Evolutionary conservation across 495 filamentous ascomycete genomes (phyloP), one percentile per base, ranked within the genome.

Genomic region (Podospora pseudopauciseta): DNA sequence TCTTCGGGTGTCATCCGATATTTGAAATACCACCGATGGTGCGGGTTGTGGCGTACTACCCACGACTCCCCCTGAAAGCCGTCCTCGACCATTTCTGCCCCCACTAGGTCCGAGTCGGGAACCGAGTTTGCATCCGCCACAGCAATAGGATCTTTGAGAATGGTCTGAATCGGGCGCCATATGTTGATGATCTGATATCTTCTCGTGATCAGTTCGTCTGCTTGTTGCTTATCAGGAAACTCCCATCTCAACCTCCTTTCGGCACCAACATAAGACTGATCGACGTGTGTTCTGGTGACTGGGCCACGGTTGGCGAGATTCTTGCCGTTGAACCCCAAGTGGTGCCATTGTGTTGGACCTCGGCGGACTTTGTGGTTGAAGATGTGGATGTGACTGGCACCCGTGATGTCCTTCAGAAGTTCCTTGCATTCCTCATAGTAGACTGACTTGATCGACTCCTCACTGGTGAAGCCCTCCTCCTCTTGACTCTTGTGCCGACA

Each of bases 301-400:
- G 90, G 89, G 5, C 88, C 86, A 57, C 89, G 87, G 65, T 84
- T 77, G 2, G 73, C 66, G 2, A 76, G 67, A 54, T 75, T 77
- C 7, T 71, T 63, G 15, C 63, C 59, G n/a, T 75, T 63, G 34
- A 73, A 67, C 64, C 79, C 79, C 0, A 74, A 72, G 34, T 75
- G 72, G 63, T 81, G 72, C 60, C 72, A 73, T 65, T 86, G 80
- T 0, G 76, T 72, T 11, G 82, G 72, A 0, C 80, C 79, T 44
- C 88, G 86, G 20, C 90, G 89, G 80, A 90, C 87, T 62, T 88
- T 91, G 76, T 91, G 88, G 80, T 92, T 88, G 77, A 91, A 92
- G 76, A 91, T 87, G 81, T 87, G 84, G 74, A 91, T 73, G 28
- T 85, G 80, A 32, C 87, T 78, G 3, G 85, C 84, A 15, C 87